phyloP scores from a whole-genome alignment of 225 moss, liverwort and hornwort species.

The Rhytidiadelphus loreus region DNA sequence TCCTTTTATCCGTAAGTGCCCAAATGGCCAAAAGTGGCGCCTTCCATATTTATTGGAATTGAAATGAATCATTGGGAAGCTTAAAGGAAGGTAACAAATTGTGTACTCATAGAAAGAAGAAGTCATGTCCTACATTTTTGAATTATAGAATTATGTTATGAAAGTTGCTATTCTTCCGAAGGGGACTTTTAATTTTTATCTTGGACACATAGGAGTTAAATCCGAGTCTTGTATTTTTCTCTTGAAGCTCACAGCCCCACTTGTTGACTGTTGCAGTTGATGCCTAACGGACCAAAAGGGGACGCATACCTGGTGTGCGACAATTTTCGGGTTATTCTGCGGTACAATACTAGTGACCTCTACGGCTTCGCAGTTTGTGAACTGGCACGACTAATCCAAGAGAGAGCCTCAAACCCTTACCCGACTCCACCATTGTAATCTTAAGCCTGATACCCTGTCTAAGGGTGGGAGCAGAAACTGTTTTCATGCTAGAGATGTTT shows the following conservation, averaged over 20 bases:
- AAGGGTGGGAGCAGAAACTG: background rate
- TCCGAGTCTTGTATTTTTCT: background rate
- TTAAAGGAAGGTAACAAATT: background rate
- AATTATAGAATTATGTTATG: background rate
- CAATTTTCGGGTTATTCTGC: constrained; percentile 53
- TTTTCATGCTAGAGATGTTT: background rate
- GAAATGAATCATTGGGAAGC: background rate
- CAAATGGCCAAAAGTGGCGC: background rate
- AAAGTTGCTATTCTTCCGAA: background rate
- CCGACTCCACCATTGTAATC: constrained; percentile 20
- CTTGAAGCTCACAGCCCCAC: background rate
- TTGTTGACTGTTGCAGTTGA: constrained; percentile 27
- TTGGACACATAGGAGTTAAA: background rate
- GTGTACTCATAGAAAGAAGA: background rate
- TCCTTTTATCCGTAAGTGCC: background rate
- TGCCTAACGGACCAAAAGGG: constrained; percentile 53
- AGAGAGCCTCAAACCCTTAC: constrained; percentile 22
- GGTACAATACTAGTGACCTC: constrained; percentile 40
- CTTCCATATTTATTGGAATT: background rate
- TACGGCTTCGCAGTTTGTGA: constrained; percentile 61
- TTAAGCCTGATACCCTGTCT: background rate
- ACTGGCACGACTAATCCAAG: constrained; percentile 48
- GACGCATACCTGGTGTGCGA: constrained; percentile 52
- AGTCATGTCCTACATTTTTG: background rate
- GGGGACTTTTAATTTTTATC: background rate